phyloP scores from a whole-genome alignment of 768 basidiomycete species.

The Neoboletus brunneissimus region DNA sequence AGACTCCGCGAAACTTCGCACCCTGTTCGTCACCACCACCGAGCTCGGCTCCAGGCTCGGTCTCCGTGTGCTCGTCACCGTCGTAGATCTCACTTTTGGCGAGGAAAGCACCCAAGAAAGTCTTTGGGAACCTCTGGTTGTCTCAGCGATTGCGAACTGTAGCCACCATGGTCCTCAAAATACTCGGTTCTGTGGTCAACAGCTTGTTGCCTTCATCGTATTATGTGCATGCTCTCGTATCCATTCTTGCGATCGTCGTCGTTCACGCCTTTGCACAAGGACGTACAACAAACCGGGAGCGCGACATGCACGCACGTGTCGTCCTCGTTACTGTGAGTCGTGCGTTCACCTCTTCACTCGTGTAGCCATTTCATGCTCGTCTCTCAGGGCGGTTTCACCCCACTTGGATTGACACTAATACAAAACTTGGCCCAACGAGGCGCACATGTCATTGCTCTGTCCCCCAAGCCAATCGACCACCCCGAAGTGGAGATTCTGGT shows the following conservation, averaged over 20 bases:
- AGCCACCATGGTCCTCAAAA: slow-evolving; percentile 51
- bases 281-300: slow-evolving; percentile 64
- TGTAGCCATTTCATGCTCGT: background rate
- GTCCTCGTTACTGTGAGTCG: slow-evolving; percentile 66
- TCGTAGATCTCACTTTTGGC: background rate
- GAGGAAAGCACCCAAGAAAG: background rate
- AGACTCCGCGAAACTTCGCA: slow-evolving; percentile 14
- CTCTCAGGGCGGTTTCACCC: slow-evolving; percentile 69
- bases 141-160: background rate
- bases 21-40: background rate
- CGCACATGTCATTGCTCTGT: slow-evolving; percentile 76
- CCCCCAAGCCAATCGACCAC: slow-evolving; percentile 50
- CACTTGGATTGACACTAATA: slow-evolving; percentile 65
- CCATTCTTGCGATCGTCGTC: slow-evolving; percentile 43
- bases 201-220: slow-evolving; percentile 56
- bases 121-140: background rate
- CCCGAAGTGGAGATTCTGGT: slow-evolving; percentile 57
- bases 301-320: slow-evolving; percentile 70
- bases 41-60: background rate
- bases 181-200: slow-evolving; percentile 39
- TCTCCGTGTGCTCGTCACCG: background rate
- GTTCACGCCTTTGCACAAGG: slow-evolving; percentile 66
- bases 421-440: slow-evolving; percentile 69
- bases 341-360: background rate
- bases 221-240: slow-evolving; percentile 49